Conservation (phyloP, 2,329 filamentous ascomycete species). For the Basipetospora chlamydospora region DNA sequence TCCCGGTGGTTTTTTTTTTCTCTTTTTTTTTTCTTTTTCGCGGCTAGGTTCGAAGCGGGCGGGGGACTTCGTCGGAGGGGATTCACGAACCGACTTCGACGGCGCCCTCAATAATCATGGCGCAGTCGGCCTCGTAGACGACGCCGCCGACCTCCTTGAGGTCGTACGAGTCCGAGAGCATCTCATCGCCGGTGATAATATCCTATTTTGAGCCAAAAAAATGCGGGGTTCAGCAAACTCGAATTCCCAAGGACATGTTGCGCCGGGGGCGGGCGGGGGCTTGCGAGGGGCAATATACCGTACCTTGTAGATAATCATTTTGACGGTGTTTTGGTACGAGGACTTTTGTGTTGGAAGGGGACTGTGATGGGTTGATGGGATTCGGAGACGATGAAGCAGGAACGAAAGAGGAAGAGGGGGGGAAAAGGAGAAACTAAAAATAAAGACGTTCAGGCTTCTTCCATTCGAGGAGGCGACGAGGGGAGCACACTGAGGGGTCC, state of each 20-base stretch:
- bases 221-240: slow-evolving; percentile 14
- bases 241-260: slow-evolving; percentile 5
- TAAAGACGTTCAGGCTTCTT: too few relatives aligned
- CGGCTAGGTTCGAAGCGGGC: too few relatives aligned
- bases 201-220: slow-evolving; percentile 47
- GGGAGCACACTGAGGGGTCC: too few relatives aligned
- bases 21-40: neutral
- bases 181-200: slow-evolving; percentile 77
- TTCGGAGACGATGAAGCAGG: too few relatives aligned
- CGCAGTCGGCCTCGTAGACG: slow-evolving; percentile 83
- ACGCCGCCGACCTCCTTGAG: slow-evolving; percentile 66
- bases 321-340: slow-evolving; percentile 26
- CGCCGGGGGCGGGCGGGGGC: neutral
- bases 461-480: too few relatives aligned
- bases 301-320: slow-evolving; percentile 64
- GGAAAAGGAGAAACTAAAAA: too few relatives aligned
- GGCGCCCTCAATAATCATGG: slow-evolving; percentile 68
- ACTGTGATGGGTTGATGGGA: too few relatives aligned
- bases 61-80: too few relatives aligned
- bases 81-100: slow-evolving; percentile 53
- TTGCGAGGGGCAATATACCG: slow-evolving; percentile 12
- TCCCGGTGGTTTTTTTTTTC: slow-evolving; percentile 1
- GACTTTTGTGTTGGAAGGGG: slow-evolving; percentile 8
- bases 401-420: too few relatives aligned
- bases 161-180: slow-evolving; percentile 90